Evolutionary conservation across 1,284 basidiomycete species (phyloP), one percentile per base, ranked within the genome.

Genomic region (Tremellales sp.): DNA sequence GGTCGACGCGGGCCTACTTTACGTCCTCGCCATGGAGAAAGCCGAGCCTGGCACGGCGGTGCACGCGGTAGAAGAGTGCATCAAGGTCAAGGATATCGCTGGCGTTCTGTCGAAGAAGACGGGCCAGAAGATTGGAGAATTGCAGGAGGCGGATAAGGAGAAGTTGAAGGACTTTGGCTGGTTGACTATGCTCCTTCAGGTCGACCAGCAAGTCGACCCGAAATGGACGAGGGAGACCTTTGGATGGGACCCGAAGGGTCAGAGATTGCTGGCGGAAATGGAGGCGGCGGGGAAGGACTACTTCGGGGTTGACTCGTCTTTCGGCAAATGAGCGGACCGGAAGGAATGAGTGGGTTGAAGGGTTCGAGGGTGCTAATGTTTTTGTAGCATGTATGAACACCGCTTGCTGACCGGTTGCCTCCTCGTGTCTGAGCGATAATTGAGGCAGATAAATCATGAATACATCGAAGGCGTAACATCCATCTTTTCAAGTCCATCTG

Each of bases 1-100:
- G 14, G n/a, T 34, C 6, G 62, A 65, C 40, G 51, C 47, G 6
- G 62, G 53, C 2, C 18, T 22, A 1, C 38, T 63, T 33, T 56
- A 50, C 41, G 51, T 53, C 14, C 50, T 55, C 25, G 59, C 58
- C 1, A 27, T 58, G 31, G 50, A 46, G 21, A 50, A 25, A 36
- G 26, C 2, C 36, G 38, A 6, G 34, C 10, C 48, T 3, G 57
- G 51, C 0, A 13, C 31, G 9, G 28, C 25, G 18, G 43, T 50
- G n/a, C 59, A 61, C 35, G 56, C 40, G 6, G 46, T 50, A 8
- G 53, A 56, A 9, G 35, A 53, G 9, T 29, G 31, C 3, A 24
- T 60, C 5, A 40, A 45, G 3, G 27, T 56, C 41, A 48, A 26
- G 26, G 25, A 48, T 5, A 50, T 60, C 27, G 50, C 58, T 1